Evolutionary conservation across 371 early-diverging fungal genomes (phyloP).

Genomic region (Coemansia sp.): DNA sequence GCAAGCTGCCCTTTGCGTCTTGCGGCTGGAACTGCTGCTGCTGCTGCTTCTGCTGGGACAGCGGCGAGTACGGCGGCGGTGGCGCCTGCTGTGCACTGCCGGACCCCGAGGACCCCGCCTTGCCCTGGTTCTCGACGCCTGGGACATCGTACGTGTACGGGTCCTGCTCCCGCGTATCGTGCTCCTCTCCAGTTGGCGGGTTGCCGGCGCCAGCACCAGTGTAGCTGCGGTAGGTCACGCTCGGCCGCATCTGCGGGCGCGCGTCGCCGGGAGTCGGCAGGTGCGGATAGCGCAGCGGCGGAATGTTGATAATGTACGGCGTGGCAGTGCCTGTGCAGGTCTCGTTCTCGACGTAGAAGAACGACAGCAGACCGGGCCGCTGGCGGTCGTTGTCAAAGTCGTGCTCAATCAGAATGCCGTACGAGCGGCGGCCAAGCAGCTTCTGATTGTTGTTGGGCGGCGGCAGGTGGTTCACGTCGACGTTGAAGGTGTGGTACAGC

Average conservation of each 20-base stretch:
- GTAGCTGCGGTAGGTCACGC: constrained; percentile 35
- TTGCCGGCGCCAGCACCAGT: neutral
- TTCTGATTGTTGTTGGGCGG: constrained; percentile 48
- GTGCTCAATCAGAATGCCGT: constrained; percentile 39
- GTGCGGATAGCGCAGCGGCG: constrained; percentile 42
- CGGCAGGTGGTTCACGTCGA: constrained; percentile 49
- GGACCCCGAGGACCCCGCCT: neutral
- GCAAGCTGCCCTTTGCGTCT: constrained; percentile 7
- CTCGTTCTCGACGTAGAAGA: constrained; percentile 49
- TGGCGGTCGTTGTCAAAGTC: constrained; percentile 45
- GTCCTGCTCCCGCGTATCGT: neutral
- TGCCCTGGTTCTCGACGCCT: neutral
- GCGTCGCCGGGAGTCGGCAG: constrained; percentile 11
- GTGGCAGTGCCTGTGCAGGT: constrained; percentile 37
- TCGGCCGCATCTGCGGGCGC: constrained; percentile 7
- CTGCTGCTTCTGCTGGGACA: neutral
- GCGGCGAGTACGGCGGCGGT: constrained; percentile 42
- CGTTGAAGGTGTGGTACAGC: constrained; percentile 48
- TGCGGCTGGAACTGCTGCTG: neutral
- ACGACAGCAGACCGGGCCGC: constrained; percentile 39
- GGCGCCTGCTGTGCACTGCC: neutral
- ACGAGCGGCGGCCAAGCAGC: constrained; percentile 43
- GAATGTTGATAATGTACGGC: constrained; percentile 44
- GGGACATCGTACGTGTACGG: constrained; percentile 3
- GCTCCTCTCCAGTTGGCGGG: neutral